Conservation (phyloP, 306 rosid genomes). For the Bauhinia variegata region DNA sequence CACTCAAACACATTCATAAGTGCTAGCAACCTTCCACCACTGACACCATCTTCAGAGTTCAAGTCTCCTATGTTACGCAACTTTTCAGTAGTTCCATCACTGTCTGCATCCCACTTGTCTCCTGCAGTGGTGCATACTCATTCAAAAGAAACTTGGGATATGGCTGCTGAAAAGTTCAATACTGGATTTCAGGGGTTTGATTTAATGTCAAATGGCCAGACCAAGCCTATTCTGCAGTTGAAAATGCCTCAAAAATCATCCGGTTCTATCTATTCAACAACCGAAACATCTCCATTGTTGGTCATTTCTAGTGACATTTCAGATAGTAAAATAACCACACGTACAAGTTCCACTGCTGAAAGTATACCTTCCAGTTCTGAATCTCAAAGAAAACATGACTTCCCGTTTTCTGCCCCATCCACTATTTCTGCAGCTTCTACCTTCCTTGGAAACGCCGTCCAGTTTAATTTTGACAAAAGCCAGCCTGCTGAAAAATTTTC, state of each 20-base stretch:
- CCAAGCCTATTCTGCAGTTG: conserved; percentile 38
- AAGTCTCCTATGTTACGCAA: conserved; percentile 45
- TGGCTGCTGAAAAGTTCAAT: conserved; percentile 40
- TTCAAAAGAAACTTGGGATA: conserved; percentile 35
- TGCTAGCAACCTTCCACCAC: conserved; percentile 41
- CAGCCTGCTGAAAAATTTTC: conserved; percentile 42
- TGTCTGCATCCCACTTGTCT: conserved; percentile 41
- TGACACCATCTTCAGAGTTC: conserved; percentile 40
- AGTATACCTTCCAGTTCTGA: conserved; percentile 49
- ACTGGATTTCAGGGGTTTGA: conserved; percentile 38
- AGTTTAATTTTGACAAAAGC: conserved; percentile 41
- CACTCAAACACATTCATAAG: conserved; percentile 43
- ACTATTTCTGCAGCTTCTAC: conserved; percentile 36
- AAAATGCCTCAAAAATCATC: conserved; percentile 42
- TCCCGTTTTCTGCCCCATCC: conserved; percentile 39
- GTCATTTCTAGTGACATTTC: conserved; percentile 47
- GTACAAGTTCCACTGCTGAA: conserved; percentile 40
- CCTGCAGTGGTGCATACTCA: conserved; percentile 37
- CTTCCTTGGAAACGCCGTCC: conserved; percentile 30
- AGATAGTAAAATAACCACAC: conserved; percentile 35
- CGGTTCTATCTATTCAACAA: conserved; percentile 36
- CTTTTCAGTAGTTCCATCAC: conserved; percentile 37
- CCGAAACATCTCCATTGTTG: conserved; percentile 35
- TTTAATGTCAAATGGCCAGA: conserved; percentile 42
- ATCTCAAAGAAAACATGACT: conserved; percentile 41